Base-by-base conservation (phyloP, 2,329 filamentous ascomycete genomes). In the Anisogramma anomala region DNA sequence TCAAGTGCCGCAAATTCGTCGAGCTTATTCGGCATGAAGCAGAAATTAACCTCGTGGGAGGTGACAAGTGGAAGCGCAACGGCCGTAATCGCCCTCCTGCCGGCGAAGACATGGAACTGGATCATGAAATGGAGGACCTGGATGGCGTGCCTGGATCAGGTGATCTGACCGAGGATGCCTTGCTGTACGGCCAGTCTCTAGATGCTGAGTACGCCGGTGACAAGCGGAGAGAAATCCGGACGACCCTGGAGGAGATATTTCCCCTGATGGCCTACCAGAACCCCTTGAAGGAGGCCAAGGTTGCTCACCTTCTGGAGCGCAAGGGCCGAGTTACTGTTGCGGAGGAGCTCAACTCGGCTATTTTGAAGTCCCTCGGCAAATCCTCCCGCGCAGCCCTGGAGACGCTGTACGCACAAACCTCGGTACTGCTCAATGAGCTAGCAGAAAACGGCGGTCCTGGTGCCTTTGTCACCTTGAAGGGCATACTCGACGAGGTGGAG, bases 291-390 rank as follows among this genome's bases (percentile, higher is more conserved):
- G 85, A 84, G 48, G 70, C 73, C 36, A 75, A 82, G 45, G 73
- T 95, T 44, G 79, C 81, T 13, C 81, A 85, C 55, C 65, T 95
- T 45, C 66, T 98, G 43, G 84, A 94, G 53, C 69, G 74, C 28
- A 75, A 73, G 39, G 86, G 84, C 1, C 70, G 91, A 32, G 75
- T 79, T 14, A 70, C 77, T 14, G 85, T 96, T 30, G 88, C 88
- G 7, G 91, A 98, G 64, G 88, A 94, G 59, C 68, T 98, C 42
- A 96, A 96, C 60, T 84, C 85, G 46, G 88, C 86, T 34, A 94
- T 98, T 52, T 61, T 98, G 46, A 89, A 86, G 31, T 93, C 85
- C 1, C 70, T 95, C 3, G 91, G 91, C 36, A 93, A 94, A 62
- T 89, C 86, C 0, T 87, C 85, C 3, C 79, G 81, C 4, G 84